These are phyloP conservation scores for Trichosporon sp. DNA, from an alignment of 1,284 basidiomycete species.

Conservation along the genomic window DNA sequence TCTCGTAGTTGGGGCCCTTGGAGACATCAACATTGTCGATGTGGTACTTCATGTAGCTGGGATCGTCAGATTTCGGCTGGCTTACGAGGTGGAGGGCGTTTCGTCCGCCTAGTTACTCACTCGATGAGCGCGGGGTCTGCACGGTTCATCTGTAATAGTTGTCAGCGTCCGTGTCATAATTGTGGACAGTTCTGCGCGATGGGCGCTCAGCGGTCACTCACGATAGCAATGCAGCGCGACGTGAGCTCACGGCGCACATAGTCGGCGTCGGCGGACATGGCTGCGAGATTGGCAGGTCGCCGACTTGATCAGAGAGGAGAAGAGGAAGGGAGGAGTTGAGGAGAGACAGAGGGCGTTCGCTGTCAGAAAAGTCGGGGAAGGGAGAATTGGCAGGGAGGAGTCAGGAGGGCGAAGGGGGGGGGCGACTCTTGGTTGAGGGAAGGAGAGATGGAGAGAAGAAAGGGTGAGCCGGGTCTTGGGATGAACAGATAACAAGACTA, in stretches of 20 bases:
- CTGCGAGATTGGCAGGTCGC: conserved; percentile 29
- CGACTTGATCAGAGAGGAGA: conserved; percentile 20
- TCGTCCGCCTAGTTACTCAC: conserved; percentile 34
- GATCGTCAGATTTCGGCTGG: conserved; percentile 24
- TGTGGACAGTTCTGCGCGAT: not conserved
- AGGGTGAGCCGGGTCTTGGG: conserved; percentile 10
- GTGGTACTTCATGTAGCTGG: conserved; percentile 89
- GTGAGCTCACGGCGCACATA: conserved; percentile 71
- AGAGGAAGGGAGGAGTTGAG: conserved; percentile 20
- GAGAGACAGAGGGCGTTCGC: conserved; percentile 5
- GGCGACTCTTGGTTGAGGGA: conserved; percentile 4
- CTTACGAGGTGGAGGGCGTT: not conserved
- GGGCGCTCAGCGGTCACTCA: conserved; percentile 32
- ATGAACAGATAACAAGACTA: conserved; percentile 5
- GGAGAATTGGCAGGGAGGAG: conserved; percentile 17
- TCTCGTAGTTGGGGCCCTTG: conserved; percentile 85
- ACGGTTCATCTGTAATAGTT: conserved; percentile 71
- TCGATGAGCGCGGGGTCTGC: conserved; percentile 85
- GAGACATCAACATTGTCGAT: conserved; percentile 80
- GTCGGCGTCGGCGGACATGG: conserved; percentile 45
- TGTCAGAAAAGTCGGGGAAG: conserved; percentile 19
- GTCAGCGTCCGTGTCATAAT: not conserved
- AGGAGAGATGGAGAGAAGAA: conserved; percentile 10
- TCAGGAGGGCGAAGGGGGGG: not conserved
- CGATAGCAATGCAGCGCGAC: conserved; percentile 91